phyloP scores from a whole-genome alignment of 2,329 filamentous ascomycete genomes.

The Paecilomyces sp. region DNA sequence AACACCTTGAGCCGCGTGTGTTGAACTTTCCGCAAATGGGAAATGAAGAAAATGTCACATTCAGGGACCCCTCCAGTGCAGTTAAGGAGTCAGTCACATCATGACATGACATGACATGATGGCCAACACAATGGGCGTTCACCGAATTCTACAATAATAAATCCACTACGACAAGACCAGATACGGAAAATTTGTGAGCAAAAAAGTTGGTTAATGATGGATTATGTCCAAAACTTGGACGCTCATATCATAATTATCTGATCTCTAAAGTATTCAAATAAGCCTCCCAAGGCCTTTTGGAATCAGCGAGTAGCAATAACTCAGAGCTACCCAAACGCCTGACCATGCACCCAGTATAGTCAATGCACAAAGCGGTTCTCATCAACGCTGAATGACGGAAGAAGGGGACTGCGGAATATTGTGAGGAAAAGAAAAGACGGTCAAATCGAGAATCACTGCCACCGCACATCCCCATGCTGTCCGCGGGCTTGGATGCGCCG shows the following conservation, averaged over 20 bases:
- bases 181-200: neutral
- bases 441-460: neutral
- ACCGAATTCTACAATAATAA: neutral
- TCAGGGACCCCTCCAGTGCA: neutral
- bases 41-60: neutral
- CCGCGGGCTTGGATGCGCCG: constrained; percentile 3
- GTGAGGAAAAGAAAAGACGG: neutral
- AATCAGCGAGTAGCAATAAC: neutral
- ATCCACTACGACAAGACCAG: neutral
- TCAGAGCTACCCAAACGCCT: constrained; percentile 1
- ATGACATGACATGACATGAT: too few relatives aligned
- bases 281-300: neutral
- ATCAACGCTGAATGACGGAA: neutral
- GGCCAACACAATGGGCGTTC: too few relatives aligned
- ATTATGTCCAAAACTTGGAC: neutral
- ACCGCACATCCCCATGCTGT: neutral
- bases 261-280: neutral
- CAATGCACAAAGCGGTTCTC: neutral
- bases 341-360: neutral
- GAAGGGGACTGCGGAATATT: neutral
- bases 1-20: neutral
- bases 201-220: neutral
- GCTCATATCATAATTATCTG: neutral
- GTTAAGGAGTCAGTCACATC: neutral
- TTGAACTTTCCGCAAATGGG: neutral